Conservation (phyloP, 140 eudicot genomes). For the Ambrosia hybrid region DNA sequence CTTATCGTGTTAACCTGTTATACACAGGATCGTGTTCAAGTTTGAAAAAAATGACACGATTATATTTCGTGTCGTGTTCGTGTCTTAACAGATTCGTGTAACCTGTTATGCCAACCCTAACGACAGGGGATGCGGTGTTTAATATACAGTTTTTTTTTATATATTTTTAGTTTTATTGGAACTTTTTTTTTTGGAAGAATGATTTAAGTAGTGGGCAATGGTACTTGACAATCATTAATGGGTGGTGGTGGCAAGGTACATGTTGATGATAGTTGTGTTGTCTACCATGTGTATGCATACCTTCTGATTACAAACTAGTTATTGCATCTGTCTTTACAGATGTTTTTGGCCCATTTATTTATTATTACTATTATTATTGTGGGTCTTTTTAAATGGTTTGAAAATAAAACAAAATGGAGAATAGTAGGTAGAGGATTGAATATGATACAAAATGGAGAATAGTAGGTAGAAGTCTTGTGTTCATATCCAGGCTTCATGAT, state of each 20-base stretch:
- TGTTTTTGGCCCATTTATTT: constrained; percentile 24
- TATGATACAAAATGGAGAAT: constrained; percentile 1
- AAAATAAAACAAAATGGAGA: constrained; percentile 2
- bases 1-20: too few relatives aligned
- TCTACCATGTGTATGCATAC: constrained; percentile 33
- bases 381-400: constrained; percentile 13
- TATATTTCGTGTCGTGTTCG: too few relatives aligned
- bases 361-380: neutral
- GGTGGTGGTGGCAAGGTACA: constrained; percentile 21
- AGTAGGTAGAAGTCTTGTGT: constrained; percentile 14
- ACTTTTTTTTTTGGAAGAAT: neutral
- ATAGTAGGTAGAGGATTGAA: too few relatives aligned
- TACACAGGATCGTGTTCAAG: too few relatives aligned
- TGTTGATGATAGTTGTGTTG: constrained; percentile 31
- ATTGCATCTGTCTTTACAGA: constrained; percentile 29
- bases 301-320: constrained; percentile 24
- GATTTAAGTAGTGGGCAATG: constrained; percentile 22
- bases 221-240: constrained; percentile 30
- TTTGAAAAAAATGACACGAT: too few relatives aligned
- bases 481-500: constrained; percentile 8
- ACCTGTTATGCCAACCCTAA: too few relatives aligned
- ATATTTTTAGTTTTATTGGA: neutral
- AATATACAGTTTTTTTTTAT: neutral
- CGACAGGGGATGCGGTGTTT: neutral
- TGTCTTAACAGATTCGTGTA: too few relatives aligned